Evolutionary conservation across 148 eudicot species (phyloP), one percentile per base, ranked within the genome.

Genomic region (Diospyros lotus): DNA sequence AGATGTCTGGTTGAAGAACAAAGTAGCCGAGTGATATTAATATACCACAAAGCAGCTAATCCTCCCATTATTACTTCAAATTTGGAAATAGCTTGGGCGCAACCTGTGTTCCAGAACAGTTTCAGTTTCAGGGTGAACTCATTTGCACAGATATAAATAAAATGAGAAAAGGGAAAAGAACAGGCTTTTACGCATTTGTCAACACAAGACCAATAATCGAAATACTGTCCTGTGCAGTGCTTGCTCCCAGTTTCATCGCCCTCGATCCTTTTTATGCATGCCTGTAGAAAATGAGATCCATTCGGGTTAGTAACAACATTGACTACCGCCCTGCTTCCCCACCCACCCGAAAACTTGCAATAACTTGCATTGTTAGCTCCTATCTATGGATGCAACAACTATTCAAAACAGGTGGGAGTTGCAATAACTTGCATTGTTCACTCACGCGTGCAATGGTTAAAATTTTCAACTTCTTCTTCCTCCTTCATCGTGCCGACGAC

Each of bases 191-290:
- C 77, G 52, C 70, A 64, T 64, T 74, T 64, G 62, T 74, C 77
- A 52, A 64, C 62, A 74, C 77, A 64, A 64, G 77, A 74, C 77
- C 76, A 73, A 61, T 73, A 73, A 62, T 73, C 76, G 12, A 73
- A 73, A 62, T 73, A 73, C 41, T 61, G 77, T 64, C 77, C 77
- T 3, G 77, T 64, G 77, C 77, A 74, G 67, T 74, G 77, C 77
- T 64, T 74, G 38, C 52, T 58, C 42, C 77, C 77, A 14, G 17
- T 74, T 64, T 74, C 77, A 64, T 74, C 77, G 12, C 51, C 77
- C 53, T 52, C 4, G 62, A 74, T 64, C 51, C 77, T 74, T 53
- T 74, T 64, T 5, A 64, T 40, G 64, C 77, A 74, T 5, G 48
- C 61, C 77, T 74, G 69, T 39, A 74, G 45, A 38, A 64, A 50